Percentiles rank a stretch among this genome's conserved stretches.
These are phyloP conservation scores for Bipolaris sorokiniana DNA, from an alignment of 2,329 filamentous ascomycete genomes.

Conservation along the genomic window DNA sequence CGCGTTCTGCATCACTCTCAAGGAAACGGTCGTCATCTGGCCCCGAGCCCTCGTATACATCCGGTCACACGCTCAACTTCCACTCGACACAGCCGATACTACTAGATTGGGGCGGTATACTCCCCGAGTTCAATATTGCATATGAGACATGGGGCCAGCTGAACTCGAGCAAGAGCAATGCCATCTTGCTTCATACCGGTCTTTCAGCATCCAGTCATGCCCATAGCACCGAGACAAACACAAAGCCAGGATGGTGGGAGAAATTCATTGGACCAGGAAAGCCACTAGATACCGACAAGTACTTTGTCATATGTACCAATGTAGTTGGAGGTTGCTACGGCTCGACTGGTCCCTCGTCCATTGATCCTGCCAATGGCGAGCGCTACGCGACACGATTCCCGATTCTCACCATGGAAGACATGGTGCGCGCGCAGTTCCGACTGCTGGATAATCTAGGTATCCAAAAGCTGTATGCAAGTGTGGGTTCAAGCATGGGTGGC, in stretches of 20 bases:
- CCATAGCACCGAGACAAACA: slow-evolving; percentile 84
- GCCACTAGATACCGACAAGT: slow-evolving; percentile 87
- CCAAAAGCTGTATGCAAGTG: slow-evolving; percentile 81
- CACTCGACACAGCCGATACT: slow-evolving; percentile 75
- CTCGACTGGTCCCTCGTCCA: slow-evolving; percentile 85
- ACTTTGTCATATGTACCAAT: slow-evolving; percentile 95
- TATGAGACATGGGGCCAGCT: slow-evolving; percentile 91
- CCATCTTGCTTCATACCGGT: slow-evolving; percentile 89
- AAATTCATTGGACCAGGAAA: slow-evolving; percentile 91
- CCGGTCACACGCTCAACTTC: slow-evolving; percentile 80
- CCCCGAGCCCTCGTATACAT: slow-evolving; percentile 92
- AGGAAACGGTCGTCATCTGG: slow-evolving; percentile 73
- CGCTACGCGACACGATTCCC: slow-evolving; percentile 94
- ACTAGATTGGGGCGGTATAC: slow-evolving; percentile 93
- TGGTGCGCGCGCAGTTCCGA: slow-evolving; percentile 94
- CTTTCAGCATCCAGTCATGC: slow-evolving; percentile 97
- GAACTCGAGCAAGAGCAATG: slow-evolving; percentile 83
- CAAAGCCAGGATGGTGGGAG: slow-evolving; percentile 97
- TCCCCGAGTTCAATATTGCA: slow-evolving; percentile 86
- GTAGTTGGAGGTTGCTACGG: slow-evolving; percentile 96
- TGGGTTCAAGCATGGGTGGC: slow-evolving; percentile 96
- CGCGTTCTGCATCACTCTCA: slow-evolving; percentile 69
- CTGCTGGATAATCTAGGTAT: slow-evolving; percentile 82
- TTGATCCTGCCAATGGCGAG: slow-evolving; percentile 86
- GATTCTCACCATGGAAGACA: slow-evolving; percentile 93